Percentiles rank a stretch among this genome's conserved stretches.
phyloP scores from a whole-genome alignment of 169 alveolate genomes.

The Plasmodium vinckei region DNA sequence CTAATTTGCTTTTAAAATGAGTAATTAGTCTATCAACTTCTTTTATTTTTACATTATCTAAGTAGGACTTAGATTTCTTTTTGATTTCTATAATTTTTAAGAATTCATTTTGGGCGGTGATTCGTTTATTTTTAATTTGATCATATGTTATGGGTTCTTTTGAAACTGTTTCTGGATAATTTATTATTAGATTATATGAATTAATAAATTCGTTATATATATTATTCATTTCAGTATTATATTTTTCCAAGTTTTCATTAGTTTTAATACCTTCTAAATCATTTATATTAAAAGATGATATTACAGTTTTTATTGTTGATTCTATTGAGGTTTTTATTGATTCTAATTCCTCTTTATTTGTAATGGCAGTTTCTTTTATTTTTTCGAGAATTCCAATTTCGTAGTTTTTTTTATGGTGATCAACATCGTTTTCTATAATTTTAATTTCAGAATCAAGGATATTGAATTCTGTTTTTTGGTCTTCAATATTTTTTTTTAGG shows the following conservation, averaged over 20 bases:
- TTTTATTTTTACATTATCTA: neutral
- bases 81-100: neutral
- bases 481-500: neutral
- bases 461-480: conserved; percentile 6
- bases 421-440: conserved; percentile 13
- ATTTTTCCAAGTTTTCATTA: neutral
- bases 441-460: neutral
- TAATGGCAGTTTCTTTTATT: conserved; percentile 8
- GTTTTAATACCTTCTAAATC: neutral
- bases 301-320: neutral
- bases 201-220: neutral
- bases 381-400: conserved; percentile 31
- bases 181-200: neutral
- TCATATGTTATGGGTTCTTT: neutral
- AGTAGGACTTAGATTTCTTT: neutral
- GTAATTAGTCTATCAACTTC: conserved; percentile 11
- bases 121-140: neutral
- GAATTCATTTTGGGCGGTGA: neutral
- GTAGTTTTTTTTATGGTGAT: conserved; percentile 7
- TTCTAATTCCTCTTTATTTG: conserved; percentile 7
- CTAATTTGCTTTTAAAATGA: neutral
- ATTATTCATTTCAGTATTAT: neutral
- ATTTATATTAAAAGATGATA: neutral
- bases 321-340: conserved; percentile 2
- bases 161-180: neutral